A percentile compares a stretch with the other conserved stretches of the same genome.
Evolutionary conservation across 352 stramenopile genomes (phyloP).

Genomic region (Globisporangium heterothallicum): DNA sequence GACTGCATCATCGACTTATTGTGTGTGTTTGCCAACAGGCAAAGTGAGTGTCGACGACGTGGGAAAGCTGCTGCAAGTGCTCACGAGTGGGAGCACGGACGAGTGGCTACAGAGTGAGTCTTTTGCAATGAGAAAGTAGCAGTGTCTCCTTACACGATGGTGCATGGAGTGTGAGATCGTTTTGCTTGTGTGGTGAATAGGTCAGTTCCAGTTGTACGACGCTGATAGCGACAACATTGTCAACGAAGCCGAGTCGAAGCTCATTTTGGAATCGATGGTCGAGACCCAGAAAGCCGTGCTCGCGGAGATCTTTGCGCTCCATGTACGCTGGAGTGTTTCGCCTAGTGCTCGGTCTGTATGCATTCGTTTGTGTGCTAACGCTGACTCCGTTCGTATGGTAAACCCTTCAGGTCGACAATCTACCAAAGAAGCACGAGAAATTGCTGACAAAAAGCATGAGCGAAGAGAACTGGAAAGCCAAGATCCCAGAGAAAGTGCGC

Average conservation of each 20-base stretch:
- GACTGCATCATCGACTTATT: neutral
- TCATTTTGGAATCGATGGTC: conserved; percentile 56
- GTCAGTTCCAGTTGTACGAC: conserved; percentile 59
- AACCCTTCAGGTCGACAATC: conserved; percentile 33
- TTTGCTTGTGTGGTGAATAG: conserved; percentile 15
- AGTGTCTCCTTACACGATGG: conserved; percentile 5
- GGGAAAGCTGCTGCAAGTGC: conserved; percentile 32
- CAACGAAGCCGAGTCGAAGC: conserved; percentile 48
- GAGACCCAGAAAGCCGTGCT: conserved; percentile 49
- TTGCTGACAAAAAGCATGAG: conserved; percentile 37
- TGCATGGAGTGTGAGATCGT: neutral
- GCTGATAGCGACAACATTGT: conserved; percentile 45
- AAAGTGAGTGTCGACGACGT: conserved; percentile 39
- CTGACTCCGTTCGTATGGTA: neutral
- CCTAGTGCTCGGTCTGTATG: no score
- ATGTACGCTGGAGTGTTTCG: conserved; percentile 29
- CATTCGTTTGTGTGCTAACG: neutral
- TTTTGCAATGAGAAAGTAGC: conserved; percentile 1
- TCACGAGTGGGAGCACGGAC: conserved; percentile 26
- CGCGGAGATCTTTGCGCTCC: conserved; percentile 51
- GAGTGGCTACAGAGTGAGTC: conserved; percentile 40
- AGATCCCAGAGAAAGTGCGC: conserved; percentile 69
- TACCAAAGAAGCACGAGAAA: conserved; percentile 64
- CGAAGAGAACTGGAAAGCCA: conserved; percentile 63
- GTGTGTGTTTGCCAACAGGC: conserved; percentile 14